These are phyloP conservation scores for Hirschfeldia incana DNA, from an alignment of 345 rosid species.

Conservation along the genomic window DNA sequence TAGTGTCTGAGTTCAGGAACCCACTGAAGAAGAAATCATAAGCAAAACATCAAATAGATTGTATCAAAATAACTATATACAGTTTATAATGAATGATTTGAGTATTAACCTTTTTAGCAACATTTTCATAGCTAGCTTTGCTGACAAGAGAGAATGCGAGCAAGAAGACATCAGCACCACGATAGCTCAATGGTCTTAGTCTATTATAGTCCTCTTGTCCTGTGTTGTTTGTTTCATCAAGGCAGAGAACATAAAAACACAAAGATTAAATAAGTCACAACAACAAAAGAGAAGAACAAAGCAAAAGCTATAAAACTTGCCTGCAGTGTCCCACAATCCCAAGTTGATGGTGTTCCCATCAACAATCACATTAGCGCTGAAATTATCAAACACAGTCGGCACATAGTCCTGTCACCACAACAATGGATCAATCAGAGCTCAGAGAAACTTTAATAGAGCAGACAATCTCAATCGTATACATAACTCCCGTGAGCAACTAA, in stretches of 20 bases:
- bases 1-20: constrained; percentile 91
- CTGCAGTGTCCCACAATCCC: constrained; percentile 89
- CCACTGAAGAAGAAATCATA: constrained; percentile 58
- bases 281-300: background rate
- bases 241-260: constrained; percentile 8
- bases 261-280: background rate
- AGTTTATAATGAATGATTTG: background rate
- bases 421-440: background rate
- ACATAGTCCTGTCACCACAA: constrained; percentile 64
- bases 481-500: background rate
- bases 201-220: constrained; percentile 96
- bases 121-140: constrained; percentile 94
- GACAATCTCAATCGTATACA: background rate
- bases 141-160: constrained; percentile 89
- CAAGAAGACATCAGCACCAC: constrained; percentile 89
- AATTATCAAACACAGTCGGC: constrained; percentile 84
- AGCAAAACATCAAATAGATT: constrained; percentile 9
- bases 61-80: constrained; percentile 21
- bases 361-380: constrained; percentile 82
- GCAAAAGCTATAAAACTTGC: constrained; percentile 33
- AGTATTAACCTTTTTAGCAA: constrained; percentile 66
- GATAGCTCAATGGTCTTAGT: constrained; percentile 87
- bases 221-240: constrained; percentile 57
- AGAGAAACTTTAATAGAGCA: background rate
- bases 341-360: constrained; percentile 80